Conservation (phyloP, 495 filamentous ascomycete genomes). For the Tuber brumale region DNA sequence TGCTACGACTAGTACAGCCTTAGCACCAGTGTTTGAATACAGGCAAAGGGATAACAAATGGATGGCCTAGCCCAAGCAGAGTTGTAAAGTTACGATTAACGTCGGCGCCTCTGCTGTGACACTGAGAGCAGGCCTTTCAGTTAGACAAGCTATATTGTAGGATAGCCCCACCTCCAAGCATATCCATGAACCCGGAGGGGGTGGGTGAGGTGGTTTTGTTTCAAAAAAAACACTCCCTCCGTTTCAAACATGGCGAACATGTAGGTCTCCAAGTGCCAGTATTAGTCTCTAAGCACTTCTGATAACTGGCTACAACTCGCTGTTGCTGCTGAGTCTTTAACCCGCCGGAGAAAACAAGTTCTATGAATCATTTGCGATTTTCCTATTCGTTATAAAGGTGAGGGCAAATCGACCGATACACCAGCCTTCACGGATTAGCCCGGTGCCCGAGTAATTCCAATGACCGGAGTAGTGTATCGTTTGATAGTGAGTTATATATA, state of each 20-base stretch:
- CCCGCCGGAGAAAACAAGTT: not conserved
- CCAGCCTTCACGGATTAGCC: not conserved
- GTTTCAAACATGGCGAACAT: not conserved
- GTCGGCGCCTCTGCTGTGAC: not conserved
- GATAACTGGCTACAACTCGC: not conserved
- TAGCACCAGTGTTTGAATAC: no score
- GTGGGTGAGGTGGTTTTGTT: not conserved
- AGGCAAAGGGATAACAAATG: no score
- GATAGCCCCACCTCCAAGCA: not conserved
- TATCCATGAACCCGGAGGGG: not conserved
- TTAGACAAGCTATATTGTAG: not conserved
- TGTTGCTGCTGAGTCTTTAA: not conserved
- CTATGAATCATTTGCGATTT: not conserved
- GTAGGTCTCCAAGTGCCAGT: not conserved
- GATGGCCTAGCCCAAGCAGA: not conserved
- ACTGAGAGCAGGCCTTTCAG: not conserved
- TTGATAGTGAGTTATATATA: not conserved
- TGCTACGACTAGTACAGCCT: no score
- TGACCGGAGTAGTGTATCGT: not conserved
- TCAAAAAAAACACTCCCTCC: not conserved
- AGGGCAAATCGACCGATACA: not conserved
- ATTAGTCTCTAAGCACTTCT: not conserved
- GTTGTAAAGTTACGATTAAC: not conserved
- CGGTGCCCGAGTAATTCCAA: not conserved
- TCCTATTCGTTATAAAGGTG: not conserved